Conservation (phyloP, 2,329 filamentous ascomycete species). For the Helotiales sp. region DNA sequence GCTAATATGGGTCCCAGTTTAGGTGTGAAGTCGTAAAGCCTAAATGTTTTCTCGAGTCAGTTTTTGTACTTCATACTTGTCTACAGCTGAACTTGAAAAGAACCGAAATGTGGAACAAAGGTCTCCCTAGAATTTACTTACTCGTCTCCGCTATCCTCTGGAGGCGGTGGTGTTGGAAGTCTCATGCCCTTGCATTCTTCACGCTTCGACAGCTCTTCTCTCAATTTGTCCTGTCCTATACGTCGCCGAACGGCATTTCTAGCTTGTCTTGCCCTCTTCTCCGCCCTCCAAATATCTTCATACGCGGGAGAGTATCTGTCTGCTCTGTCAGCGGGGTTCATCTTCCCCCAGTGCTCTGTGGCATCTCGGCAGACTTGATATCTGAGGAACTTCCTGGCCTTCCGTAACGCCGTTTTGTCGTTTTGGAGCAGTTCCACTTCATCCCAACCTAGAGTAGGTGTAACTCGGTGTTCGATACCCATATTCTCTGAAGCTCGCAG, state of each 20-base stretch:
- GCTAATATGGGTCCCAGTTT: no score
- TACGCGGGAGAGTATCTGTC: no score
- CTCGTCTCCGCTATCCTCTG: constrained; percentile 22
- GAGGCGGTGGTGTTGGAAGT: constrained; percentile 16
- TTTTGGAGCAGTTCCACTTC: not conserved
- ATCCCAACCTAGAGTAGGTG: not conserved
- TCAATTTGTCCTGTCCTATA: not conserved
- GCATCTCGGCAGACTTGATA: not conserved
- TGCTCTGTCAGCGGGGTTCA: no score
- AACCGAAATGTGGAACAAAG: no score
- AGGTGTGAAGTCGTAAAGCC: no score
- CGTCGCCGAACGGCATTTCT: constrained; percentile 1
- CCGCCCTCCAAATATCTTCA: constrained; percentile 5
- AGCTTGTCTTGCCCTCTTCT: constrained; percentile 4
- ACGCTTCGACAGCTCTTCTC: not conserved
- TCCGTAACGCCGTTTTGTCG: not conserved
- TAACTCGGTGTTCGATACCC: constrained; percentile 7
- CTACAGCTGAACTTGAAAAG: no score
- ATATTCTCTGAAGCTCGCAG: constrained; percentile 2
- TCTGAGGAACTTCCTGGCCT: not conserved
- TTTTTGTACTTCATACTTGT: no score
- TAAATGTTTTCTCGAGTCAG: no score
- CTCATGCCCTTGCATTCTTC: not conserved
- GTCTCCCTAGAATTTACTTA: no score
- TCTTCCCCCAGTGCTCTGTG: no score